A percentile compares a stretch with the other conserved stretches of the same genome.
Conservation (phyloP, 192 early-diverging fungal genomes). For the Phycomyces nitens region DNA sequence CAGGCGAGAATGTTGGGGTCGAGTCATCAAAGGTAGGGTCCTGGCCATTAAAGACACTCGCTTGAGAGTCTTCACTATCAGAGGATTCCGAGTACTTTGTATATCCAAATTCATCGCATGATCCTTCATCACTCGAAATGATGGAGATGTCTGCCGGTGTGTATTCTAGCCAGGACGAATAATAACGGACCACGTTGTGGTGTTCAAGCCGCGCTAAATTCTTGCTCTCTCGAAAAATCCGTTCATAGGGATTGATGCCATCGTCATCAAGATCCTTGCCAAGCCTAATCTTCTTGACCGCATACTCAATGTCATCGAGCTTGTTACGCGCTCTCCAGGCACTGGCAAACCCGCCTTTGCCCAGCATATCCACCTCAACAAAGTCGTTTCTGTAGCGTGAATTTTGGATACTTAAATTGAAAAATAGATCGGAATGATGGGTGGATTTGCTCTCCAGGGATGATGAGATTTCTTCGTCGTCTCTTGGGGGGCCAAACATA, state of each 20-base stretch:
- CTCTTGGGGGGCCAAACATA: too few relatives aligned
- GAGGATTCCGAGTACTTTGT: constrained; percentile 24
- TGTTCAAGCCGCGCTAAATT: constrained; percentile 85
- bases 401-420: constrained; percentile 42
- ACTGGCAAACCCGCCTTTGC: constrained; percentile 88
- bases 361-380: constrained; percentile 70
- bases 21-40: constrained; percentile 17
- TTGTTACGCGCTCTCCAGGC: constrained; percentile 80
- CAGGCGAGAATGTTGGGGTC: not conserved
- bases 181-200: constrained; percentile 90
- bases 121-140: constrained; percentile 22
- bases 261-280: constrained; percentile 29
- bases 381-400: constrained; percentile 85
- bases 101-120: constrained; percentile 11
- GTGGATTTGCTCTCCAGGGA: not conserved
- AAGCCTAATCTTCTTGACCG: constrained; percentile 81
- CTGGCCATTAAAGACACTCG: constrained; percentile 10
- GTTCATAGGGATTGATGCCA: constrained; percentile 44
- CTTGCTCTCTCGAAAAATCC: constrained; percentile 89
- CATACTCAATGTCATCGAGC: constrained; percentile 88
- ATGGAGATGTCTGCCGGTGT: constrained; percentile 22
- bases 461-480: not conserved
- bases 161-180: constrained; percentile 85
- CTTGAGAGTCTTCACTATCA: not conserved
- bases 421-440: not conserved